phyloP scores from a whole-genome alignment of 2,329 filamentous ascomycete species.

The Penicillium crustosum region DNA sequence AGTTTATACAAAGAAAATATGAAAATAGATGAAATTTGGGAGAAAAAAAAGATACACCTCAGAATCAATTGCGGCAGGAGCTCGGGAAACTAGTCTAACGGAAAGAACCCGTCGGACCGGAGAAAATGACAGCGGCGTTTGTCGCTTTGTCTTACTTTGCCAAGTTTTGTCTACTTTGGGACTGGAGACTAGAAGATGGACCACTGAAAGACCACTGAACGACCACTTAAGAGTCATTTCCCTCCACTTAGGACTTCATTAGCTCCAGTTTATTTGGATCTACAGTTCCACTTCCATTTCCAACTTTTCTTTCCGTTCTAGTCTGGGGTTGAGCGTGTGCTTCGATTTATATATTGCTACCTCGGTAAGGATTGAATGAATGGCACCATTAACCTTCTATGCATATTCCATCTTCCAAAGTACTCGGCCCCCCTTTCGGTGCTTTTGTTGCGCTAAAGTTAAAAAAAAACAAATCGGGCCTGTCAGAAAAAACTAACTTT shows the following conservation, averaged over 20 bases:
- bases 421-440: background rate
- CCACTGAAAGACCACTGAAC: too few relatives aligned
- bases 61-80: background rate
- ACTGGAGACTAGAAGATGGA: too few relatives aligned
- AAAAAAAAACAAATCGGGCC: background rate
- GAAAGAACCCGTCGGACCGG: background rate
- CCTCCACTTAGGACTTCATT: background rate
- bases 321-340: background rate
- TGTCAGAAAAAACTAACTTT: background rate
- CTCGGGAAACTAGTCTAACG: background rate
- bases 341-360: background rate
- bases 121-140: constrained; percentile 5
- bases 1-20: background rate
- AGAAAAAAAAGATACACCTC: too few relatives aligned
- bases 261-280: background rate
- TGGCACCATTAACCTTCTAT: background rate
- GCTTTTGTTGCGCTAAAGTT: background rate
- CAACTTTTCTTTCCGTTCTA: background rate
- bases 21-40: background rate
- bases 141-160: background rate
- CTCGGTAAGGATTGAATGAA: background rate
- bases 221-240: too few relatives aligned
- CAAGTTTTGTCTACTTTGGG: too few relatives aligned
- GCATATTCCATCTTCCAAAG: background rate
- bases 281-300: background rate